Evolutionary conservation across 2,329 filamentous ascomycete species (phyloP), one percentile per base, ranked within the genome.

Genomic region (Xylariaceae sp.): DNA sequence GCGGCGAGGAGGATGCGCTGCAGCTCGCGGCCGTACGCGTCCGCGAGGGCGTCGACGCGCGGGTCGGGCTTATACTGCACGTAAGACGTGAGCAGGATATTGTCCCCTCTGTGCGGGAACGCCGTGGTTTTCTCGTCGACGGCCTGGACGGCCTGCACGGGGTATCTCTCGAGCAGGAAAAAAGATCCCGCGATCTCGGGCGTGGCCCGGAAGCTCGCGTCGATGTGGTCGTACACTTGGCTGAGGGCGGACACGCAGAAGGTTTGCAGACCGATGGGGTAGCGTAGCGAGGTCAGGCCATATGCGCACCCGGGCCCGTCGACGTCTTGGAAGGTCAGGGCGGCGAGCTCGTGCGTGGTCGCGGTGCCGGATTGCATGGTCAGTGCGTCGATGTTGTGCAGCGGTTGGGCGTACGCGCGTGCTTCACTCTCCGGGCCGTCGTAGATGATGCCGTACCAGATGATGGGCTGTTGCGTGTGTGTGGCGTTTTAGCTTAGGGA

Each of bases 381-480:
- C 1, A 50, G 26, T 1, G 46, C 13, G 11, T 24, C 43, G 12
- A 52, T 44, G 9, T 46, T 36, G 30, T 50, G 44, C 5, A 52
- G 9, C 9, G 46, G 44, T n/a, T 44, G 43, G 4, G 51, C 43
- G 28, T 52, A 50, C 26, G 41, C 31, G 9, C 35, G 36, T 2
- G 42, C 46, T 9, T 13, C 33, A 5, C 31, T 23, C 1, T 21
- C 18, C 3, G 49, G 41, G 2, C 49, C 50, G 24, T 52, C 41
- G 23, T 53, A 52, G 17, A 53, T 47, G n/a, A 53, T 34, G 9
- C 31, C 50, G 17, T 34, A 53, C 48, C 48, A 53, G 9, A 53
- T 36, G 9, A 53, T 44, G 2, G 50, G 48, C 48, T 53, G 21
- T n/a, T n/a, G n/a, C n/a, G n/a, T n/a, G n/a, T n/a, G n/a, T n/a